phyloP scores from a whole-genome alignment of 345 rosid species.

The Citrus medica region DNA sequence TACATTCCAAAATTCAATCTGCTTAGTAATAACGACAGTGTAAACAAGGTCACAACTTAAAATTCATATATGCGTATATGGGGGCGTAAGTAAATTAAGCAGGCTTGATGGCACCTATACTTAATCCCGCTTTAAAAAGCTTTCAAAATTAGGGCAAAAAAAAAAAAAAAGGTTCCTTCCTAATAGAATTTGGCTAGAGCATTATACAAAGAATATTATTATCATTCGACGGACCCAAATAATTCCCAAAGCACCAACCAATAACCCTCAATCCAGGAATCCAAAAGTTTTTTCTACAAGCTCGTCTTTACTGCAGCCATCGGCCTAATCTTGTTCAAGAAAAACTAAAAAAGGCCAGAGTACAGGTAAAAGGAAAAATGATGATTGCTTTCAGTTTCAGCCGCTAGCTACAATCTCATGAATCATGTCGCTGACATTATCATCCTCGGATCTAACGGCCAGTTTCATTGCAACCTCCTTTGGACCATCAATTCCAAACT shows the following conservation, averaged over 20 bases:
- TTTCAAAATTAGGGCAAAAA: background rate
- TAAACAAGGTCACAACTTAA: constrained; percentile 1
- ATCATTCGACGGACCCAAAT: constrained; percentile 9
- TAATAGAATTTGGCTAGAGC: constrained; percentile 18
- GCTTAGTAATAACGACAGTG: background rate
- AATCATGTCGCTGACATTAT: constrained; percentile 71
- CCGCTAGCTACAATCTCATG: constrained; percentile 89
- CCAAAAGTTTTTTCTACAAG: constrained; percentile 11
- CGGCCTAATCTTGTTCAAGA: constrained; percentile 4
- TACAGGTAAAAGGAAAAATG: background rate
- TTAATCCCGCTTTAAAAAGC: constrained; percentile 5
- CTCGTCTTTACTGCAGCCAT: constrained; percentile 11
- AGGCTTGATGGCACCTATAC: constrained; percentile 18
- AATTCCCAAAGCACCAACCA: background rate
- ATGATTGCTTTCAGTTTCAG: constrained; percentile 22
- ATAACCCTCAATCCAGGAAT: constrained; percentile 1
- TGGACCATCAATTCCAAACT: constrained; percentile 78
- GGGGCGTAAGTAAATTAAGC: constrained; percentile 3
- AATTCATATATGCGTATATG: background rate
- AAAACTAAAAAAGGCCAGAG: background rate
- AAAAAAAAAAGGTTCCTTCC: background rate
- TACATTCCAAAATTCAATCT: background rate
- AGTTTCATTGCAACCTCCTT: constrained; percentile 93
- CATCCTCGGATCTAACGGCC: constrained; percentile 78
- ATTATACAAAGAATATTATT: constrained; percentile 25